A percentile compares a stretch with the other conserved stretches of the same genome.
Conservation (phyloP, 768 basidiomycete species). For the Suillus ampliporus region DNA sequence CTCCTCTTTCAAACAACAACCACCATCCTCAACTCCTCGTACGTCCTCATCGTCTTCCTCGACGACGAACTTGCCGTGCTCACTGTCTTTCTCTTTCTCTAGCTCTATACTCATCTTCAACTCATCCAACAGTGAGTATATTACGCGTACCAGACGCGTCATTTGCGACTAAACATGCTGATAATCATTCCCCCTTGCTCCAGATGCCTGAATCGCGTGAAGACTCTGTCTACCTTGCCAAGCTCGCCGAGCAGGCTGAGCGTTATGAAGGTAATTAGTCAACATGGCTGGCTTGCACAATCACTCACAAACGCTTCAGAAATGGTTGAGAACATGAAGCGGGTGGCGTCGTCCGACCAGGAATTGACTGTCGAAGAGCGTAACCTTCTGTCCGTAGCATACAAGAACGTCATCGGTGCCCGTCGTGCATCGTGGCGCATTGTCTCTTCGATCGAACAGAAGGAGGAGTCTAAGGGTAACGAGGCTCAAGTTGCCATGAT, state of each 20-base stretch:
- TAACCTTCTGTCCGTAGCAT: slow-evolving; percentile 96
- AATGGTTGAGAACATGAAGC: slow-evolving; percentile 99
- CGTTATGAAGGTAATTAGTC: slow-evolving; percentile 86
- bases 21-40: slow-evolving; percentile 52
- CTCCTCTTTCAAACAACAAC: slow-evolving; percentile 53
- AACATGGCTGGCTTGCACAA: neutral
- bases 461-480: slow-evolving; percentile 98
- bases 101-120: slow-evolving; percentile 29
- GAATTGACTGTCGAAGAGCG: slow-evolving; percentile 99
- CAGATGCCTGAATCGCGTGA: slow-evolving; percentile 86
- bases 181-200: slow-evolving; percentile 20
- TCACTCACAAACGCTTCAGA: slow-evolving; percentile 51
- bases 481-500: slow-evolving; percentile 96
- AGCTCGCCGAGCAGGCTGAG: slow-evolving; percentile 99
- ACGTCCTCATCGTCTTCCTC: slow-evolving; percentile 41
- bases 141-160: slow-evolving; percentile 48
- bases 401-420: slow-evolving; percentile 99
- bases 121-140: slow-evolving; percentile 47
- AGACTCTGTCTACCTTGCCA: slow-evolving; percentile 99
- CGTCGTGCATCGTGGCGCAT: slow-evolving; percentile 98
- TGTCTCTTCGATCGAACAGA: slow-evolving; percentile 98
- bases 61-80: slow-evolving; percentile 41
- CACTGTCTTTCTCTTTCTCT: slow-evolving; percentile 30
- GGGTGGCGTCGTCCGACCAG: slow-evolving; percentile 95
- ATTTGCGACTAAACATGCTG: slow-evolving; percentile 17